Evolutionary conservation across 345 rosid species (phyloP).

Genomic region (Hirschfeldia incana): DNA sequence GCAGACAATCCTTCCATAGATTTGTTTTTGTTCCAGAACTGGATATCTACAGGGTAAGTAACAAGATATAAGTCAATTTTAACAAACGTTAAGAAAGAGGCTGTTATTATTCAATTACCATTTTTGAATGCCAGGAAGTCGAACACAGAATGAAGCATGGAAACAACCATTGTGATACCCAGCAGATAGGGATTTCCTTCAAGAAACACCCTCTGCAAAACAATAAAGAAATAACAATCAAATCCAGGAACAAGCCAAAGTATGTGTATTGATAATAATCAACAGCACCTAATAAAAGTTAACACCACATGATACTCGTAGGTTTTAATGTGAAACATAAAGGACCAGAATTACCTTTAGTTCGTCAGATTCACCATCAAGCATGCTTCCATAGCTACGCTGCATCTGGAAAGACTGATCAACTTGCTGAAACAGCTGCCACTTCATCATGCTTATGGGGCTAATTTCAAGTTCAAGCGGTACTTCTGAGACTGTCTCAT

Average conservation of each 20-base stretch:
- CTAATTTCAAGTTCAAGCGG: conserved; percentile 83
- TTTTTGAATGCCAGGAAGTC: conserved; percentile 96
- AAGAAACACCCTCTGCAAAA: conserved; percentile 88
- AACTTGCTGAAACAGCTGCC: conserved; percentile 94
- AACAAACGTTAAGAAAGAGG: conserved; percentile 8
- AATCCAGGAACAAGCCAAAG: neutral
- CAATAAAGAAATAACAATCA: neutral
- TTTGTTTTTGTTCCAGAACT: conserved; percentile 99
- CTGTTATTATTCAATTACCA: conserved; percentile 46
- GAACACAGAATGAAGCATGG: conserved; percentile 86
- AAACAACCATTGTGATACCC: conserved; percentile 88
- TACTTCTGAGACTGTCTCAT: conserved; percentile 75
- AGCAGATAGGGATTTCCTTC: conserved; percentile 99
- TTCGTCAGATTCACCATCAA: conserved; percentile 98
- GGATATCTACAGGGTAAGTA: conserved; percentile 68
- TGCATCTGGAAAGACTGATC: conserved; percentile 99
- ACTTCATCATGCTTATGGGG: conserved; percentile 95
- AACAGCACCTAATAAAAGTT: neutral
- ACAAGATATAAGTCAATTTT: conserved; percentile 12
- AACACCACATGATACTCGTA: neutral
- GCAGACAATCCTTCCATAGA: conserved; percentile 99
- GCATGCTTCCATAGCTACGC: conserved; percentile 96
- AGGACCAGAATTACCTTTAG: conserved; percentile 60
- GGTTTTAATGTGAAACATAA: conserved; percentile 15
- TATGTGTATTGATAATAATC: too few species aligned